Percentiles rank a stretch among this genome's conserved stretches.
Conservation (phyloP, 345 rosid species). For the Carallia brachiata region DNA sequence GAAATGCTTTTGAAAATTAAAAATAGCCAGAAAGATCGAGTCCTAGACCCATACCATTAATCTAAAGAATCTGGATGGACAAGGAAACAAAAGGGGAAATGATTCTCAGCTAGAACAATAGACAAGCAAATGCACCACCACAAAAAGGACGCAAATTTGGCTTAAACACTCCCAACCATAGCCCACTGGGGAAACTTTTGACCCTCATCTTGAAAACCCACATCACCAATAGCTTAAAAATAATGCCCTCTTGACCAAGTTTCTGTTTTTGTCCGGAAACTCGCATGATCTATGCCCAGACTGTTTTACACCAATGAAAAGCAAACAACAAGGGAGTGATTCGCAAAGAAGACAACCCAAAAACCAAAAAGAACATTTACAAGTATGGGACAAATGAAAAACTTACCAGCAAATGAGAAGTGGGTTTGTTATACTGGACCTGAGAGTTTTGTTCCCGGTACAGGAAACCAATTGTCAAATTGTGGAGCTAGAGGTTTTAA, state of each 20-base stretch:
- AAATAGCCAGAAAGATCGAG: no score
- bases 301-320: not conserved
- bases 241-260: conserved; percentile 4
- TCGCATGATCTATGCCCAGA: no score
- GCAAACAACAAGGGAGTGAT: not conserved
- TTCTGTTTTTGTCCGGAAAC: not conserved
- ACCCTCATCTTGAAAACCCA: conserved; percentile 7
- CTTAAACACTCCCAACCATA: not conserved
- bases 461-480: not conserved
- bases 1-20: no score
- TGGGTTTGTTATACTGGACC: no score
- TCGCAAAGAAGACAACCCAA: not conserved
- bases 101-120: no score
- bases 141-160: not conserved
- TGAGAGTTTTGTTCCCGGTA: not conserved
- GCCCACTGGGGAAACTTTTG: not conserved
- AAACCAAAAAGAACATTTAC: not conserved
- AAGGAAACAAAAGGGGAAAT: no score
- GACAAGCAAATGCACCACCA: no score
- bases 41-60: no score
- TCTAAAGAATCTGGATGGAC: no score
- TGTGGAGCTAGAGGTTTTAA: no score
- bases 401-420: no score
- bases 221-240: not conserved
- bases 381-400: no score